Percentiles rank a stretch among this genome's conserved stretches.
These are phyloP conservation scores for Nitzschia putrida DNA, from an alignment of 108 stramenopile species.

Conservation along the genomic window DNA sequence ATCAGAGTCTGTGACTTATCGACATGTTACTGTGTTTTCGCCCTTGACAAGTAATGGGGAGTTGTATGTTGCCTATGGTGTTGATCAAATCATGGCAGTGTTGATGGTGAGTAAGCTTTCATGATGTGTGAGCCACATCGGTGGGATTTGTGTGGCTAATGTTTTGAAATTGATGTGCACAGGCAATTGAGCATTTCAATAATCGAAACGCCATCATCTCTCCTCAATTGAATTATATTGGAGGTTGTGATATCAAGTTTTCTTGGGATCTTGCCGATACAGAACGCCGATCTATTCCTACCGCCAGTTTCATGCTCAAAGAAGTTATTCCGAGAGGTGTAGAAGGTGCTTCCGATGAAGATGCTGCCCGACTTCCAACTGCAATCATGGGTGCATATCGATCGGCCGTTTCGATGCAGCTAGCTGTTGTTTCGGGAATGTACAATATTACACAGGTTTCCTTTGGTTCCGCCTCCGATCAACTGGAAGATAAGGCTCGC, in stretches of 20 bases:
- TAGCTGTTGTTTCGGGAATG: slow-evolving; percentile 42
- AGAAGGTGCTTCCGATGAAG: background rate
- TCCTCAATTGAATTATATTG: background rate
- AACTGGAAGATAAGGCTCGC: slow-evolving; percentile 37
- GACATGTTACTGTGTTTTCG: slow-evolving; percentile 1
- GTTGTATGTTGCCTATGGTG: background rate
- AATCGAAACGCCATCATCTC: background rate
- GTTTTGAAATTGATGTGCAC: too few species aligned
- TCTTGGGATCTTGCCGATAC: background rate
- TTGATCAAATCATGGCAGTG: background rate
- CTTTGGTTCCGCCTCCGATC: slow-evolving; percentile 25
- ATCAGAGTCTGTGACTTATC: background rate
- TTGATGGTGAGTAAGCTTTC: background rate
- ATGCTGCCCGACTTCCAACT: slow-evolving; percentile 28
- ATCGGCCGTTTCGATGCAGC: slow-evolving; percentile 32
- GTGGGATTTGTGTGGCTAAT: too few species aligned
- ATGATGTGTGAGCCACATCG: background rate
- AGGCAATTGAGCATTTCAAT: background rate
- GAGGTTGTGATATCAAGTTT: background rate
- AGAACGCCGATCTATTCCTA: background rate
- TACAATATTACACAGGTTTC: slow-evolving; percentile 54
- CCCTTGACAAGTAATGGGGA: background rate
- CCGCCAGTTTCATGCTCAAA: background rate
- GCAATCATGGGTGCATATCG: slow-evolving; percentile 46
- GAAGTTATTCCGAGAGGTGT: background rate